Base-by-base conservation (phyloP, 192 early-diverging fungal genomes). In the Ambispora gerdemannii region DNA sequence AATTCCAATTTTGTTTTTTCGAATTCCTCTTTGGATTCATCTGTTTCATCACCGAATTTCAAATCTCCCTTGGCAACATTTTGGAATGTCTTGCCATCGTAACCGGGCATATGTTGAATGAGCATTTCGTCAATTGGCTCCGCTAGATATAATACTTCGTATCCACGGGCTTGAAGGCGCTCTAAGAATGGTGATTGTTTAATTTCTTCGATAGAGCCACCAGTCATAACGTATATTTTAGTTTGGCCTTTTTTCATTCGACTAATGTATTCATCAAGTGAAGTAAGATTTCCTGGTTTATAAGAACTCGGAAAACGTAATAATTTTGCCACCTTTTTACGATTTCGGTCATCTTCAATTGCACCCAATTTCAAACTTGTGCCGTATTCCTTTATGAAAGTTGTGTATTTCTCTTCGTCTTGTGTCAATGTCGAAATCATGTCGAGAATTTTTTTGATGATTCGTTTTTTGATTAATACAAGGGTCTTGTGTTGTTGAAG, bases 221-320 rank as follows among this genome's bases (percentile, higher is more conserved):
- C 95, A 56, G 94, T 90, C 30, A 93, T 73, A 74, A 88, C 95
- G 74, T 90, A 97, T 61, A 99, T 95, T 67, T 90, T 82, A 65
- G 91, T 89, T 81, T 99, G 97, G 43, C 86, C 89, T 59, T 85
- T 85, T 79, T 93, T 92, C 94, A 97, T 97, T 62, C 92, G 83
- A 33, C 79, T 78, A 38, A 96, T 83, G 73, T 99, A 99, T 49
- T 87, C 86, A 69, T 84, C 85, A 22, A 93, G 77, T 25, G 87
- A 81, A 24, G 85, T 82, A 32, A 78, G 73, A 70, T 87, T 62
- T 8, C 72, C 68, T 3, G 69, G 47, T 38, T 81, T 72, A 60
- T 79, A 66, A 0, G 94, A 93, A 30, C 89, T 84, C 63, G 84
- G 79, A 72, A 90, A 98, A 35, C 95, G 86, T 67, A 99, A 78